Percentiles rank a stretch among this genome's conserved stretches.
Evolutionary conservation across 2,329 filamentous ascomycete genomes (phyloP).

Genomic region (Nothophoma quercina): DNA sequence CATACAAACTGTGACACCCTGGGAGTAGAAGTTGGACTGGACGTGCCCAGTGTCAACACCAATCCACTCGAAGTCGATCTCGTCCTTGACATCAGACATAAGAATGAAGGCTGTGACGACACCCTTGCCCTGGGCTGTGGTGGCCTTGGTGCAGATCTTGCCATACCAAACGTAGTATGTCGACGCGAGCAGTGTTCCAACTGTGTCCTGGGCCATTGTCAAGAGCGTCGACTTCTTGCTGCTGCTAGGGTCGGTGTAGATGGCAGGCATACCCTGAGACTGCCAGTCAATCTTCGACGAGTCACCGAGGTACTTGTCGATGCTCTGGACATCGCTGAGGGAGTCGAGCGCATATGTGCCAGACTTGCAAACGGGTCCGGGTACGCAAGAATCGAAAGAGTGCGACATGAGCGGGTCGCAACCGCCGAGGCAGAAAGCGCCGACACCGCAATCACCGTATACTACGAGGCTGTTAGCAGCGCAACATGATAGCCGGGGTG

Average conservation of each 20-base stretch:
- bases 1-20: conserved; percentile 91
- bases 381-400: conserved; percentile 82
- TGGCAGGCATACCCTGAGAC: conserved; percentile 76
- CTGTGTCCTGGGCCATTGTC: conserved; percentile 86
- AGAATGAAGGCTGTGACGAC: conserved; percentile 98
- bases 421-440: conserved; percentile 93
- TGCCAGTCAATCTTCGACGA: conserved; percentile 85
- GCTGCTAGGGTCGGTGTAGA: conserved; percentile 62
- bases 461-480: conserved; percentile 61
- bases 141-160: conserved; percentile 84
- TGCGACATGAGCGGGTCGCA: conserved; percentile 90
- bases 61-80: conserved; percentile 97
- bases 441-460: conserved; percentile 91
- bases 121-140: conserved; percentile 82
- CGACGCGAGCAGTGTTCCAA: conserved; percentile 84
- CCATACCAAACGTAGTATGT: conserved; percentile 97
- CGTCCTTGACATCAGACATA: conserved; percentile 94
- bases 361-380: conserved; percentile 81
- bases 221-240: conserved; percentile 65
- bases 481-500: not conserved
- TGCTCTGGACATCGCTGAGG: conserved; percentile 73
- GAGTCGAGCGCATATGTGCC: conserved; percentile 76
- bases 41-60: conserved; percentile 78
- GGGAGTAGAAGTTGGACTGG: conserved; percentile 97
- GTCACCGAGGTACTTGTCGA: conserved; percentile 87